Evolutionary conservation across 139 green algal genomes (phyloP).

Genomic region (Coelastrella sp.): DNA sequence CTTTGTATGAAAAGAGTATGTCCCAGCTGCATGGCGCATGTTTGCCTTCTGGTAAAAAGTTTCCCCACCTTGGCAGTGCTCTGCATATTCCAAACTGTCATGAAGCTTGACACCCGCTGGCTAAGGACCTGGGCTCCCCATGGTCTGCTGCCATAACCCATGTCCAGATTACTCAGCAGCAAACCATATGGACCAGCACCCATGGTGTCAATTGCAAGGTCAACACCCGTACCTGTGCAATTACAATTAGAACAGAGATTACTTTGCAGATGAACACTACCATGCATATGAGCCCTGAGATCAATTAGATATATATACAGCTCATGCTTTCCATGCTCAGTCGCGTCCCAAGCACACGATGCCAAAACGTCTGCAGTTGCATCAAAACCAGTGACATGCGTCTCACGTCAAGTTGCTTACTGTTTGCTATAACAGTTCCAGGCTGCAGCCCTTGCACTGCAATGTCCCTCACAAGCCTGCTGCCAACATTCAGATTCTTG

Average conservation of each 20-base stretch:
- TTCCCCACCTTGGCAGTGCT: slow-evolving; percentile 14
- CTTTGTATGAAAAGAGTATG: too few species aligned
- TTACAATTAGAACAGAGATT: background rate
- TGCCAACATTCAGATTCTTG: slow-evolving; percentile 18
- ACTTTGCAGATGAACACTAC: too few species aligned
- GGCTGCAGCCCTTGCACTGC: slow-evolving; percentile 46
- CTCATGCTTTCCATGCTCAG: too few species aligned
- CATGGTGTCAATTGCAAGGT: slow-evolving; percentile 34
- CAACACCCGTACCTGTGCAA: slow-evolving; percentile 23
- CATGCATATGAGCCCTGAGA: too few species aligned
- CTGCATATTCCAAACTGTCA: slow-evolving; percentile 38
- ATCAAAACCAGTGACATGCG: background rate
- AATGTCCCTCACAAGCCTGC: slow-evolving; percentile 30
- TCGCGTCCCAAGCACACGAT: too few species aligned
- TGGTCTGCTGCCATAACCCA: slow-evolving; percentile 38
- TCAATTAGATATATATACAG: too few species aligned
- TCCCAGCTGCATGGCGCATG: too few species aligned
- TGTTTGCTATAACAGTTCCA: slow-evolving; percentile 38
- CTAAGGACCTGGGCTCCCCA: background rate
- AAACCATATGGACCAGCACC: slow-evolving; percentile 17
- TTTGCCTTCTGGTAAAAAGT: background rate
- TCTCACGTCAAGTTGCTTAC: slow-evolving; percentile 25
- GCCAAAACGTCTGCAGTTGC: too few species aligned
- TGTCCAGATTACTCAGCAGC: slow-evolving; percentile 30
- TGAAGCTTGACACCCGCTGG: slow-evolving; percentile 9